Evolutionary conservation across 192 early-diverging fungal species (phyloP).

Genomic region (Coemansia sp.): DNA sequence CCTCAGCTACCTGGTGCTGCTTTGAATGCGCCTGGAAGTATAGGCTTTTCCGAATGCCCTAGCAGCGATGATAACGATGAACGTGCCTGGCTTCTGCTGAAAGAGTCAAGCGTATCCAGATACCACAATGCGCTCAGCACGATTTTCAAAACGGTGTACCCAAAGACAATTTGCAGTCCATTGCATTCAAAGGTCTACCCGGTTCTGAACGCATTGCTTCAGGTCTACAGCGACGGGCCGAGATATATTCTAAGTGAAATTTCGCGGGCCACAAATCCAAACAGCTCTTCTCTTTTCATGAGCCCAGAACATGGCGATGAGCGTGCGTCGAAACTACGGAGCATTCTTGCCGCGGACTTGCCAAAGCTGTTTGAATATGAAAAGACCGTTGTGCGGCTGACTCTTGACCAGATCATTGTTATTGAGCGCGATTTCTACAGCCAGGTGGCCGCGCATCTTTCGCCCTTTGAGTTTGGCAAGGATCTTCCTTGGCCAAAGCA

Average conservation of each 20-base stretch:
- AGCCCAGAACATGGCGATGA: constrained; percentile 15
- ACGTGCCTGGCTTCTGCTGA: constrained; percentile 15
- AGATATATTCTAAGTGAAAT: constrained; percentile 41
- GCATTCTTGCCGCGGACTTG: constrained; percentile 32
- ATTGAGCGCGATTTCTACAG: constrained; percentile 41
- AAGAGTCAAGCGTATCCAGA: constrained; percentile 6
- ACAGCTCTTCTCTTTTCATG: constrained; percentile 9
- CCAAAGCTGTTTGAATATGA: constrained; percentile 51
- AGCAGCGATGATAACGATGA: background rate
- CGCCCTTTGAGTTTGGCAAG: constrained; percentile 5
- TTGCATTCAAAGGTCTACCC: constrained; percentile 39
- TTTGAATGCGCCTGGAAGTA: background rate
- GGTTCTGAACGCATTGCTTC: constrained; percentile 37
- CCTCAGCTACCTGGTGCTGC: background rate
- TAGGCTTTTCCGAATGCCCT: background rate
- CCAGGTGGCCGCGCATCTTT: constrained; percentile 15
- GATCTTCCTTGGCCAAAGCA: background rate
- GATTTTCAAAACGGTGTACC: constrained; percentile 25
- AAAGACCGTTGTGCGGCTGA: constrained; percentile 29
- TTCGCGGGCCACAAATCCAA: constrained; percentile 18
- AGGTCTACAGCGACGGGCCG: constrained; percentile 50
- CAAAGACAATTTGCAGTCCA: constrained; percentile 21
- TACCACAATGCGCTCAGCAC: constrained; percentile 29
- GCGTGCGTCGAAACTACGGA: constrained; percentile 16
- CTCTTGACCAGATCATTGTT: constrained; percentile 21